Conservation (phyloP, 331 rosid genomes). For the Erythrophleum ivorense region DNA sequence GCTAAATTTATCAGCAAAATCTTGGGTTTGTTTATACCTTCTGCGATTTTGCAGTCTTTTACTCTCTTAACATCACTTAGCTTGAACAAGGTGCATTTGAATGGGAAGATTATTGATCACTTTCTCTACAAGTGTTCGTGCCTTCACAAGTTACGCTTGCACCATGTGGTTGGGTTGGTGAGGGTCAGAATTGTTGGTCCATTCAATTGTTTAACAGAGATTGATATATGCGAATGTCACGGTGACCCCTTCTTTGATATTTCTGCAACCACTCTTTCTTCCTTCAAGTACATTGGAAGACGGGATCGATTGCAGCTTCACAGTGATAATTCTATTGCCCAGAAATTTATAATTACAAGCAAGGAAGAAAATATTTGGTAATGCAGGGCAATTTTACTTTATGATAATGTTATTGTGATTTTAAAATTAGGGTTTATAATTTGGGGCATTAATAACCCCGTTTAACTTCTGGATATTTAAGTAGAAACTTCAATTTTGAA, state of each 20-base stretch:
- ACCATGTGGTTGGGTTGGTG: too few species aligned
- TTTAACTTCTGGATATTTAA: too few species aligned
- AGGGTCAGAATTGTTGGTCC: neutral
- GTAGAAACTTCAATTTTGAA: too few species aligned
- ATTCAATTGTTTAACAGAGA: neutral
- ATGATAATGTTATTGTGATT: too few species aligned
- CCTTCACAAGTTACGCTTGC: too few species aligned
- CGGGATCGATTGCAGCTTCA: neutral
- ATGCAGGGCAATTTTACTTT: too few species aligned
- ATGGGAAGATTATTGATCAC: neutral
- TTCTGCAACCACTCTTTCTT: neutral
- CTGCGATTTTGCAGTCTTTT: neutral
- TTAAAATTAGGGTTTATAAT: too few species aligned
- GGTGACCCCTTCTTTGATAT: neutral
- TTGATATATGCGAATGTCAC: neutral
- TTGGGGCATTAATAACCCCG: too few species aligned
- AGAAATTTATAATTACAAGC: too few species aligned
- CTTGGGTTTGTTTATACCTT: neutral
- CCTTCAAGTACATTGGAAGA: neutral
- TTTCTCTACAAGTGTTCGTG: neutral
- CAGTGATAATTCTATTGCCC: neutral
- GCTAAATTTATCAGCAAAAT: neutral
- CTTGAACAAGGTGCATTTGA: neutral
- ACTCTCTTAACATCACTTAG: neutral
- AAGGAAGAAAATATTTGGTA: too few species aligned